Base-by-base conservation (phyloP, 2,329 filamentous ascomycete genomes). In the Aureobasidium mangrovei region DNA sequence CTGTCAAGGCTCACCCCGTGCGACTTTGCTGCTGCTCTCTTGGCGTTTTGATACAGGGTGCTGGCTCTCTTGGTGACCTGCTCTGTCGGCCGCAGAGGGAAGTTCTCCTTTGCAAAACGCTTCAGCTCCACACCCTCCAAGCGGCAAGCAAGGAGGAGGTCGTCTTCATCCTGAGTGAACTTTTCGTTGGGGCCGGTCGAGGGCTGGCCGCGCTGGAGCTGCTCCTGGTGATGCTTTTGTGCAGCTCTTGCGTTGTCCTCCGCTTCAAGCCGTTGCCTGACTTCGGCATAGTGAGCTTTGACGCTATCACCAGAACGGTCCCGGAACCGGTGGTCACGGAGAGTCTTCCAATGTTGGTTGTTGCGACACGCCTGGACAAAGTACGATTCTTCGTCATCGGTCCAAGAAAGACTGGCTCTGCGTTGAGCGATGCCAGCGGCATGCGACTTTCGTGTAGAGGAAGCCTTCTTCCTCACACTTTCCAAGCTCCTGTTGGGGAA, bases 91-190 rank as follows among this genome's bases (percentile, higher is more conserved):
- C 57, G 49, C 5, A 39, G 51, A 8, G 57, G 57, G 24, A 58
- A 58, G 32, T 53, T 31, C 28, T 53, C 53, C 33, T 57, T 48
- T 7, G 57, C 54, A 9, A 53, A 36, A 29, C 55, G 45, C 28
- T 49, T 56, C 18, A 58, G 46, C 29, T 58, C 57, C 4, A 51
- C 45, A 10, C 40, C 27, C 24, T 46, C 54, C 7, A 58, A 3
- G 4, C 55, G 42, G 26, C 54, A 55, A 32, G 57, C 54, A 18
- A 57, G 41, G 10, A 58, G 41, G 2, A 56, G 33, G 7, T 57
- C 57, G 7, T 55, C 55, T 27, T 58, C 57, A 4, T 48, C 9
- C 26, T 52, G 41, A 2, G 39, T 54, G 24, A 46, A 58, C n/a
- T 47, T 53, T 28, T 56, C 51, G 7, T 41, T 35, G 2, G 54